phyloP scores from a whole-genome alignment of 139 green algal species.

The Chlamydomonas sp. region DNA sequence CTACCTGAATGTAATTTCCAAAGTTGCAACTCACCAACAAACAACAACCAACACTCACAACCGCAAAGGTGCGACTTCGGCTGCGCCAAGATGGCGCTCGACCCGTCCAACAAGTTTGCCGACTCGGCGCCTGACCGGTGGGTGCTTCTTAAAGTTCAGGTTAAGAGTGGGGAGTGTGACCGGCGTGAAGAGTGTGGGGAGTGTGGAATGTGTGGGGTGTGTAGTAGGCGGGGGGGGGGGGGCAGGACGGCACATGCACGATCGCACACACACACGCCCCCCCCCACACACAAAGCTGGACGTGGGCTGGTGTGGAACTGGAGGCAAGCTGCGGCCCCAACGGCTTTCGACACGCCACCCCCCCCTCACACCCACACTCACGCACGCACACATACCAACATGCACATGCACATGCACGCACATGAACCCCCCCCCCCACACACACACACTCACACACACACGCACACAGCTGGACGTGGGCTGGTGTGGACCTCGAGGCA shows the following conservation, averaged over 20 bases:
- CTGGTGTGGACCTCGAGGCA: conserved; percentile 37
- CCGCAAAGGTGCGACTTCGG: too few species aligned
- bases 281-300: too few species aligned
- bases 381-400: not conserved
- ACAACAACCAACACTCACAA: not conserved
- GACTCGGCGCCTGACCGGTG: conserved; percentile 28
- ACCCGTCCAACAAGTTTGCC: conserved; percentile 40
- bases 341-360: too few species aligned
- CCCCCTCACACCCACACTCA: not conserved
- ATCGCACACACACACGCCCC: too few species aligned
- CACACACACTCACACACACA: too few species aligned
- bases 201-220: not conserved
- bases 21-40: not conserved
- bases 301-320: conserved; percentile 3
- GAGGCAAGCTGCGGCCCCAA: not conserved
- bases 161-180: not conserved
- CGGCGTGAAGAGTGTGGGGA: not conserved
- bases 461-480: conserved; percentile 45
- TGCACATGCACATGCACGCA: too few species aligned
- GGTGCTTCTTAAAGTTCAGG: not conserved
- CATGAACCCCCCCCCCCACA: too few species aligned
- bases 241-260: not conserved
- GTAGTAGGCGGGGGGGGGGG: not conserved
- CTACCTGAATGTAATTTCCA: too few species aligned
- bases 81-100: conserved; percentile 42